Evolutionary conservation across 441 rosid species (phyloP).

Genomic region (Arabidopsis hybrid): DNA sequence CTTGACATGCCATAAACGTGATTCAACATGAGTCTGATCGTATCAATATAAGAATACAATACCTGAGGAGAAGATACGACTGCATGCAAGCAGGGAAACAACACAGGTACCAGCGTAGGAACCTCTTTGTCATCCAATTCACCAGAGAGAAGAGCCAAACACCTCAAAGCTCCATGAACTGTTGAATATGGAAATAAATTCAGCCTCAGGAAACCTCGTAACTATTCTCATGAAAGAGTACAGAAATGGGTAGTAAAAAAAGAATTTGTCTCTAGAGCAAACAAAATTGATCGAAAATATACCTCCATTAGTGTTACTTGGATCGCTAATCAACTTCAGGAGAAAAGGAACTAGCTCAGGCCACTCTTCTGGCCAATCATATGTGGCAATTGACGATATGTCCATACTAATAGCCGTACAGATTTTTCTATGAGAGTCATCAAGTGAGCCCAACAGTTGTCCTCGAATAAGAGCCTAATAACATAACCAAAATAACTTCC

Average conservation of each 20-base stretch:
- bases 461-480: constrained; percentile 78
- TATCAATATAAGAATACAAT: constrained; percentile 35
- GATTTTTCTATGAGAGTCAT: constrained; percentile 80
- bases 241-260: constrained; percentile 3
- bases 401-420: constrained; percentile 95
- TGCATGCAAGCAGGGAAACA: constrained; percentile 84
- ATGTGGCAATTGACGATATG: constrained; percentile 72
- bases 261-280: neutral
- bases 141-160: constrained; percentile 85
- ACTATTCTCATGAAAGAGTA: constrained; percentile 21
- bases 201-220: constrained; percentile 20
- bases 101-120: constrained; percentile 75
- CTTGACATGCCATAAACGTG: constrained; percentile 12
- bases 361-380: constrained; percentile 98
- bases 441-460: constrained; percentile 73
- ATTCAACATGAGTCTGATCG: constrained; percentile 21
- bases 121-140: constrained; percentile 87
- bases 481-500: constrained; percentile 26
- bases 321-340: constrained; percentile 72
- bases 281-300: constrained; percentile 28
- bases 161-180: constrained; percentile 93
- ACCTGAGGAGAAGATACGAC: constrained; percentile 90
- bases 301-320: constrained; percentile 74
- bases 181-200: constrained; percentile 38
- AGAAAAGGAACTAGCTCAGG: constrained; percentile 84